A percentile compares a stretch with the other conserved stretches of the same genome.
phyloP scores from a whole-genome alignment of 106 monocot genomes.

The Posidonia australis region DNA sequence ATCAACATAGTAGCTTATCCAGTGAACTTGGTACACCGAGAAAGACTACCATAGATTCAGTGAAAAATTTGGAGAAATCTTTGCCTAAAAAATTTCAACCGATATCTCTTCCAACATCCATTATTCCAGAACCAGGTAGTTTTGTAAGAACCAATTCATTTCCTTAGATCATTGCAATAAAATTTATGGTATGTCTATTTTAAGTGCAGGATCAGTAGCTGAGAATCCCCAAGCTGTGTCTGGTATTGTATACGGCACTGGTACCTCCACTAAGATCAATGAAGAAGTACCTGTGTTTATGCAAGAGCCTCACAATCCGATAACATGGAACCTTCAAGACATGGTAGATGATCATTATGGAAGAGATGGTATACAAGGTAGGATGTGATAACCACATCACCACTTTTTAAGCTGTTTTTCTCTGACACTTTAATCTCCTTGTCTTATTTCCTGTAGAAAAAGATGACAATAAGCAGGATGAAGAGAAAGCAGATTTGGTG shows the following conservation, averaged over 20 bases:
- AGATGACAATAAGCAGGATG: slow-evolving; percentile 14
- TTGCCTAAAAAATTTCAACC: slow-evolving; percentile 2
- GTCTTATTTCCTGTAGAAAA: slow-evolving; percentile 19
- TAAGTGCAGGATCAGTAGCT: not conserved
- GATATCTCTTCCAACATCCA: slow-evolving; percentile 12
- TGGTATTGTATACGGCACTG: not conserved
- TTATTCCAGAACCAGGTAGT: slow-evolving; percentile 38
- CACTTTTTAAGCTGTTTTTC: not conserved
- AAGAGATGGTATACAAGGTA: slow-evolving; percentile 21
- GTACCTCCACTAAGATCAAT: not conserved
- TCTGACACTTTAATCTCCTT: not conserved
- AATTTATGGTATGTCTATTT: not conserved
- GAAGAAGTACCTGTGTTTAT: not conserved
- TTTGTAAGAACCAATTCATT: not conserved
- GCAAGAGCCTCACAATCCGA: slow-evolving; percentile 11
- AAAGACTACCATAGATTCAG: slow-evolving; percentile 14
- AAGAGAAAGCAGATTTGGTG: slow-evolving; percentile 16
- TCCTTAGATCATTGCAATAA: not conserved
- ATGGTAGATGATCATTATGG: slow-evolving; percentile 23
- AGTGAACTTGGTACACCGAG: slow-evolving; percentile 9
- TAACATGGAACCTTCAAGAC: slow-evolving; percentile 18
- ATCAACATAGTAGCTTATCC: slow-evolving; percentile 2
- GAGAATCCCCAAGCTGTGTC: not conserved
- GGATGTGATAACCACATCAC: not conserved
- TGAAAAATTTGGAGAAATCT: slow-evolving; percentile 8